Base-by-base conservation (phyloP, 192 early-diverging fungal genomes). In the Blastocladiella britannica region DNA sequence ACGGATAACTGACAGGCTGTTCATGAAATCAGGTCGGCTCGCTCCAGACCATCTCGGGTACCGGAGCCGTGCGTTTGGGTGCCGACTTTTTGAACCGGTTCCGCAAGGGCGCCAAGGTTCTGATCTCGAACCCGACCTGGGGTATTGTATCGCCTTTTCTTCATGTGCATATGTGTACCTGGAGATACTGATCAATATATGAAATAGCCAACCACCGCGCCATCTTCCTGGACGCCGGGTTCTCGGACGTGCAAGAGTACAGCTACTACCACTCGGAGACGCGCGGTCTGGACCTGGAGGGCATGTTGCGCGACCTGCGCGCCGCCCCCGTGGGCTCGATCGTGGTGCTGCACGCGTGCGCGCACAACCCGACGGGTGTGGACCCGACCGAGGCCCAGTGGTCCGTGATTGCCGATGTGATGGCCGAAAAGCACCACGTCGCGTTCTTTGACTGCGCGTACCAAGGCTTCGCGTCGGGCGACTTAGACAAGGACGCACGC, bases 361-460 rank as follows among this genome's bases (percentile, higher is more conserved):
- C 94, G 22, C 94, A 98, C 72, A 98, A 98, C 78, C 94, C 94
- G 27, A 98, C 94, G 0, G 94, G 94, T 66, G 89, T 98, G 37
- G 94, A 98, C 65, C 94, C 94, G 25, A 88, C 92, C 1, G 72
- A 76, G 23, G 88, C 85, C 55, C 87, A 98, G 68, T 98, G 94
- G 94, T 81, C 81, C 68, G 65, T 71, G 53, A 93, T 98, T 59
- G 91, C 92, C 25, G 79, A 83, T 25, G 78, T 88, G 12, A 82
- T 89, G 67, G 68, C 71, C 26, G 67, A 73, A 58, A 84, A 85
- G 60, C 55, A 61, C 20, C 91, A 89, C 63, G 87, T 96, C 65
- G 82, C 88, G 22, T 94, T 98, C 79, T 96, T 98, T 62, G 94
- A 98, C 69, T 90, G 84, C 68, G 94, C 94, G 25, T 98, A 98